phyloP scores from a whole-genome alignment of 1,284 basidiomycete genomes.

The Ustilago trichophora region DNA sequence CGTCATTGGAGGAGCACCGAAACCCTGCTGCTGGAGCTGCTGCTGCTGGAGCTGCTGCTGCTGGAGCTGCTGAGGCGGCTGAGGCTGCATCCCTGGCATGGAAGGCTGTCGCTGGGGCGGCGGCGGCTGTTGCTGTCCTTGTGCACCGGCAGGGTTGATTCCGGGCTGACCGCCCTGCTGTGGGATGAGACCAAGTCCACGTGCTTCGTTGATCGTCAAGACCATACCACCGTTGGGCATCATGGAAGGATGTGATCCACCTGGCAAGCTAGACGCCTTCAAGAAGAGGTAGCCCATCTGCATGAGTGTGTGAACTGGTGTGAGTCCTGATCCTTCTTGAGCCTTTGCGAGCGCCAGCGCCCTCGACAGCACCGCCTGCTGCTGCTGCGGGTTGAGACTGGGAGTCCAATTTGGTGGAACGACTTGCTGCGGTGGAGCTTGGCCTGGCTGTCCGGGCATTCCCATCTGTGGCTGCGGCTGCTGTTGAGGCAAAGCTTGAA shows the following conservation, averaged over 20 bases:
- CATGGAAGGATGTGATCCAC: conserved; percentile 39
- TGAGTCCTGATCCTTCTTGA: conserved; percentile 44
- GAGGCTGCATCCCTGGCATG: conserved; percentile 8
- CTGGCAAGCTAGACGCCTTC: conserved; percentile 52
- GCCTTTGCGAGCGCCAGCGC: conserved; percentile 55
- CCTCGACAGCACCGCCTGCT: conserved; percentile 53
- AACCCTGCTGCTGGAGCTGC: too few relatives aligned
- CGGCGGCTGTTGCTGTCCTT: conserved; percentile 14
- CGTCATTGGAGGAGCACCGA: conserved; percentile 20
- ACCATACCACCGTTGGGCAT: conserved; percentile 56
- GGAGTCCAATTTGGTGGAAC: conserved; percentile 54
- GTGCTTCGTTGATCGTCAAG: conserved; percentile 58
- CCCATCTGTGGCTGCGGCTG: conserved; percentile 29
- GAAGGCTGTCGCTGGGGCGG: conserved; percentile 15
- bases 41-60: too few relatives aligned
- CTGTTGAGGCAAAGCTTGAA: conserved; percentile 23
- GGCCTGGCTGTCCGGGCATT: conserved; percentile 21
- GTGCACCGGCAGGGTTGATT: background rate
- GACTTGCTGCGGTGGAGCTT: conserved; percentile 28
- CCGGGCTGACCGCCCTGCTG: conserved; percentile 34
- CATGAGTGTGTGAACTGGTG: conserved; percentile 54
- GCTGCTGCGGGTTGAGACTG: conserved; percentile 53
- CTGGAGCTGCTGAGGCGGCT: conserved; percentile 10
- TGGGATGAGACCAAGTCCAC: conserved; percentile 54
- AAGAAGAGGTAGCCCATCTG: conserved; percentile 63